Evolutionary conservation across 441 rosid species (phyloP), one percentile per base, ranked within the genome.

Genomic region (Syzygium syzygioides): DNA sequence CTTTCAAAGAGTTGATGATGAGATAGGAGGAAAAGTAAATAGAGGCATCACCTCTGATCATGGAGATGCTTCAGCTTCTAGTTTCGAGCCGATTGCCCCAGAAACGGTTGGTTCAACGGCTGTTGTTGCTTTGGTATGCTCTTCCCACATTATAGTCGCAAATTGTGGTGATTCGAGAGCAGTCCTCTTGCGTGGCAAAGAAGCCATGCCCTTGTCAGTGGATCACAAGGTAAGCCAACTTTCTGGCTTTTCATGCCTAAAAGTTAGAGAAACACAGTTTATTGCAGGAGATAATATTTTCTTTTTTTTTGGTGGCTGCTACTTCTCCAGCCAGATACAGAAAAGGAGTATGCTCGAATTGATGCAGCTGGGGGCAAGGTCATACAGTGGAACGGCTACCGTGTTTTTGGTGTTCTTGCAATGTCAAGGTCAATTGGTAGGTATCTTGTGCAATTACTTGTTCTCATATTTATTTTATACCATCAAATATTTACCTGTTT

Each of bases 381-480:
- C 84, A 87, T 90, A 86, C 88, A 86, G 53, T 87, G 89, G 91
- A 85, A 85, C 0, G 89, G 91, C 26, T 59, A 88, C 59, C 89
- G 91, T 57, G 90, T 90, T 26, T 84, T 83, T 9, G 91, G 91
- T 18, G 91, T 90, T 88, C 91, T 90, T 80, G 86, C 89, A 86
- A 91, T 90, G 79, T 87, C 93, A 55, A 92, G 95, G 90, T 89
- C 94, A 64, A 92, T 91, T 87, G 88, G 94, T 89, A 86, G 94
- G 50, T 93, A 89, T 88, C 92, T 90, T 87, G 88, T 94, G 89
- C 94, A 94, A 66, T 93, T 88, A n/a, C 87, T 94, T 89, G 94
- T 94, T 88, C 94, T 94, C 85, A 90, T 94, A 23, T 92, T 94
- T 52, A 90, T 94, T 56, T 94, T 62, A 91, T 93, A 85, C 94